Base-by-base conservation (phyloP, 2,329 filamentous ascomycete species). In the Colletotrichum sp. region DNA sequence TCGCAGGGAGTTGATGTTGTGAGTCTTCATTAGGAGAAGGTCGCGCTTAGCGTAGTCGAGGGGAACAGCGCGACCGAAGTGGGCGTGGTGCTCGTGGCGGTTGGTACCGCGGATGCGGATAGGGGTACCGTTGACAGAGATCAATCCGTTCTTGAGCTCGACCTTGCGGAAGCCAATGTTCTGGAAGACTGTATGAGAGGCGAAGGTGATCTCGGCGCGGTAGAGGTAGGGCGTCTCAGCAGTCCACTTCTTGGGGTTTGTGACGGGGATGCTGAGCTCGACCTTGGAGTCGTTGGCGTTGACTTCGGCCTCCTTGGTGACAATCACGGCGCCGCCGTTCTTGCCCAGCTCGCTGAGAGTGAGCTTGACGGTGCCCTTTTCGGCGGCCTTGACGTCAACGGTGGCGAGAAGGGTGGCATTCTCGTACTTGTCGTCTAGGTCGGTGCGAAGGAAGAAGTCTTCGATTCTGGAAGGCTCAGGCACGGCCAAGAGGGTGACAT, bases 1-100 rank as follows among this genome's bases (percentile, higher is more conserved):
- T 0, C 93, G 91, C 7, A 95, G 87, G 1, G 93, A 91, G 77
- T 95, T 95, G 84, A 95, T 89, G 79, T 95, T 95, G 85, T 94
- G 89, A 8, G 84, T 86, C 82, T 95, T 95, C 93, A 95, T 95
- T 5, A 92, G 84, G 3, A 92, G 79, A 2, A 95, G 85, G 78
- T 95, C 93, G 16, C 86, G 83, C 77, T 89, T 89, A 80, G 94
- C 89, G 72, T 90, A 93, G 3, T 92, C 90, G 8, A 90, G 82
- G 0, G 92, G 92, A 0, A 94, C 92, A 1, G 92, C 88, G 0
- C 93, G 90, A 5, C 93, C 93, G 32, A 89, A 88, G 28, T 85
- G 84, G 1, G 92, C 92, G 79, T 95, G 93, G 79, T 95, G 93
- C 73, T 95, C 93, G 79, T 95, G 93, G 18, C 93, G 86, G 81